Conservation (phyloP, 306 rosid species). For the Crotalaria pallida region DNA sequence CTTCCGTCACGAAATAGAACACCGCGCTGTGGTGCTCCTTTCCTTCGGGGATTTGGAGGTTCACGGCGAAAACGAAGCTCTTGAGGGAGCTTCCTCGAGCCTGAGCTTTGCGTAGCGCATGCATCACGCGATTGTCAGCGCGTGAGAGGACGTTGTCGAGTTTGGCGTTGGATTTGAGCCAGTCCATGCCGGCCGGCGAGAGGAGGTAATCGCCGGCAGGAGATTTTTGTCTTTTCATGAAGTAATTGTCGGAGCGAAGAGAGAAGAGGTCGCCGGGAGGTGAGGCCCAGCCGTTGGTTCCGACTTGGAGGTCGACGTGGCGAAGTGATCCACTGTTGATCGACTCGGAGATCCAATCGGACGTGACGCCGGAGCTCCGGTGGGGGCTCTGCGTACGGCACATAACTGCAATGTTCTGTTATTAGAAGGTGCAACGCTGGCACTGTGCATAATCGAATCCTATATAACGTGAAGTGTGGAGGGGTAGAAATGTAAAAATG, state of each 20-base stretch:
- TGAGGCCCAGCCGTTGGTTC: conserved; percentile 90
- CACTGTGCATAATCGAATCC: neutral
- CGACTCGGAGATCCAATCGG: conserved; percentile 55
- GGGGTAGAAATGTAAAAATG: neutral
- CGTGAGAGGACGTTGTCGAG: conserved; percentile 75
- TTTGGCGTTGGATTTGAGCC: conserved; percentile 64
- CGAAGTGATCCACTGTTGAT: conserved; percentile 66
- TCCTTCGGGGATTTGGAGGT: conserved; percentile 70
- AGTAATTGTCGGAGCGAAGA: conserved; percentile 55
- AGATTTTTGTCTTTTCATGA: conserved; percentile 46
- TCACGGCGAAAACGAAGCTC: conserved; percentile 76
- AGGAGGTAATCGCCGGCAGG: conserved; percentile 76
- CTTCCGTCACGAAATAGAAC: conserved; percentile 75
- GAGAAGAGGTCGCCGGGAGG: conserved; percentile 75
- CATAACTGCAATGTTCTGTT: conserved; percentile 23
- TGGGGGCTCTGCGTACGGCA: conserved; percentile 35
- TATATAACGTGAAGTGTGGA: neutral
- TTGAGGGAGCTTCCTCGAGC: conserved; percentile 44
- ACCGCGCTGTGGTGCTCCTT: conserved; percentile 86
- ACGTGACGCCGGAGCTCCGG: conserved; percentile 35
- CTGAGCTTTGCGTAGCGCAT: conserved; percentile 54
- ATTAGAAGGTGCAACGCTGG: neutral
- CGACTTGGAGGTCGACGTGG: conserved; percentile 54
- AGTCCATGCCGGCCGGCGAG: conserved; percentile 69
- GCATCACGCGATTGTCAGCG: conserved; percentile 59